Evolutionary conservation across 1,139 yeast genomes (phyloP).

Genomic region (Sugiyamaella xylanicola): DNA sequence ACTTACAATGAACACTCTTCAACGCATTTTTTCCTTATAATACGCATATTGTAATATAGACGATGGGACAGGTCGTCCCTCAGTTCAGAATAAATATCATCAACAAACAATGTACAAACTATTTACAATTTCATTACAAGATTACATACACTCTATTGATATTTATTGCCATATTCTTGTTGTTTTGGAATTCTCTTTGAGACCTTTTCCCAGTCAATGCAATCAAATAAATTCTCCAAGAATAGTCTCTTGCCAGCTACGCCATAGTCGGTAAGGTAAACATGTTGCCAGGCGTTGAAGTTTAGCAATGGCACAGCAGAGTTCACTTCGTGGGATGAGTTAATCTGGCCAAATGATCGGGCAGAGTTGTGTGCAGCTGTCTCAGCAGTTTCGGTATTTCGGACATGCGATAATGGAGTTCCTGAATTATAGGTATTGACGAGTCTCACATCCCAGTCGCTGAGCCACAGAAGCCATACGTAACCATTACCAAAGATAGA

Average conservation of each 20-base stretch:
- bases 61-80: too few relatives aligned
- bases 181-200: constrained; percentile 31
- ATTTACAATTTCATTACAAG: constrained; percentile 12
- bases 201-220: constrained; percentile 86
- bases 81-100: too few relatives aligned
- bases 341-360: constrained; percentile 21
- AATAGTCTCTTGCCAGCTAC: constrained; percentile 74
- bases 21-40: neutral
- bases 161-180: constrained; percentile 19
- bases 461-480: constrained; percentile 73
- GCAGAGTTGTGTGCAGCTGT: constrained; percentile 21
- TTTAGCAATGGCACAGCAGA: constrained; percentile 74
- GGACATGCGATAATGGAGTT: constrained; percentile 63
- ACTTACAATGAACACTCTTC: neutral
- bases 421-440: constrained; percentile 82
- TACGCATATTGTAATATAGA: neutral
- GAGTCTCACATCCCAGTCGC: constrained; percentile 56
- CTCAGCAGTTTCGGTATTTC: constrained; percentile 15
- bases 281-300: constrained; percentile 84
- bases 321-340: constrained; percentile 30
- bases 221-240: constrained; percentile 72
- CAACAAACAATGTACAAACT: constrained; percentile 5
- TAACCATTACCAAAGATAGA: constrained; percentile 78
- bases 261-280: constrained; percentile 85
- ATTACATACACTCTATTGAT: constrained; percentile 12